A percentile compares a stretch with the other conserved stretches of the same genome.
Evolutionary conservation across 1,139 yeast species (phyloP).

Genomic region (Pichia sp.): DNA sequence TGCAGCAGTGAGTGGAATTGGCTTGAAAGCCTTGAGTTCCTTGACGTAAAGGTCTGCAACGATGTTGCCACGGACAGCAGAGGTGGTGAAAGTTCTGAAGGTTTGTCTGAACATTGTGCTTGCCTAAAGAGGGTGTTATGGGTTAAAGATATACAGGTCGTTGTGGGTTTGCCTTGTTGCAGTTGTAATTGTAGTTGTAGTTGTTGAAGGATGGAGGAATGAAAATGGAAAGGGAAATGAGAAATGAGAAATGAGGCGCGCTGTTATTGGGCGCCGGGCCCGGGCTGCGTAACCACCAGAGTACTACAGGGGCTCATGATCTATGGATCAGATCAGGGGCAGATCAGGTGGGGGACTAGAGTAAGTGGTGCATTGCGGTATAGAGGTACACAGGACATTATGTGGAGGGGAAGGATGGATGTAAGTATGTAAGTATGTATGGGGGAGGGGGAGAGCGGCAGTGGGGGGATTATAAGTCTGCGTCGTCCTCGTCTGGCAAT

Average conservation of each 20-base stretch:
- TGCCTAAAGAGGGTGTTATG: too few species aligned
- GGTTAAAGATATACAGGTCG: background rate
- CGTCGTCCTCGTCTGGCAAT: slow-evolving; percentile 99
- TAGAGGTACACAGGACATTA: too few species aligned
- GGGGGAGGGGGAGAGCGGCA: too few species aligned
- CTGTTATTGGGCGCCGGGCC: background rate
- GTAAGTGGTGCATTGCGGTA: too few species aligned
- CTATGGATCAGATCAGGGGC: too few species aligned
- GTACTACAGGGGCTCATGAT: background rate
- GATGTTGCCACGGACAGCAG: slow-evolving; percentile 41
- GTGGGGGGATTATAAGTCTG: slow-evolving; percentile 71
- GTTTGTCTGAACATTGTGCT: slow-evolving; percentile 16
- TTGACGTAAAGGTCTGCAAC: slow-evolving; percentile 81
- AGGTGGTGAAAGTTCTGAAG: slow-evolving; percentile 31
- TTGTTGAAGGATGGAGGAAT: background rate
- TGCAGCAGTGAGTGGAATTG: slow-evolving; percentile 62
- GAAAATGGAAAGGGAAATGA: background rate
- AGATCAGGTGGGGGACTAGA: too few species aligned
- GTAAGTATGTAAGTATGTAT: too few species aligned
- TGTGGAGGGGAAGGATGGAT: too few species aligned
- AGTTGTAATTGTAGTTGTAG: too few species aligned
- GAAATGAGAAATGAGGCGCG: background rate
- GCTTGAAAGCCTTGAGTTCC: slow-evolving; percentile 84
- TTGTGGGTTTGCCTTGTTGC: background rate
- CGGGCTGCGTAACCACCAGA: slow-evolving; percentile 18